These are phyloP conservation scores for Apiotrichum mycotoxinovorans DNA, from an alignment of 1,284 basidiomycete genomes.

Conservation along the genomic window DNA sequence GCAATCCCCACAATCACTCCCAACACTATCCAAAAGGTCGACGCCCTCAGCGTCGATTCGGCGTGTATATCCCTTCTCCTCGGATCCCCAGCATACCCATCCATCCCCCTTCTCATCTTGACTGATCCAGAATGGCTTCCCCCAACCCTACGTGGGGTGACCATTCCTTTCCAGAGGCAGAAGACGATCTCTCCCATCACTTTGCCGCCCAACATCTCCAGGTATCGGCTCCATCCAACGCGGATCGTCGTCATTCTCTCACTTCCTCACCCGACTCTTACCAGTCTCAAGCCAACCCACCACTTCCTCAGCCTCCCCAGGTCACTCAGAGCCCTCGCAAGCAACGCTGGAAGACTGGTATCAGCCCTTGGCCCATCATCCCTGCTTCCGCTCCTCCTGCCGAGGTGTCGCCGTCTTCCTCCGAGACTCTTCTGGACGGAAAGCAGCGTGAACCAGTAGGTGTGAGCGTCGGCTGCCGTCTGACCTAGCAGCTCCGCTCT, in stretches of 20 bases:
- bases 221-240: neutral
- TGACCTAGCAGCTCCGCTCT: conserved; percentile 1
- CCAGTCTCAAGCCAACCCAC: neutral
- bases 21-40: too few relatives aligned
- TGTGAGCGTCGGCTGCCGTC: neutral
- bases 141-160: neutral
- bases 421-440: neutral
- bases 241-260: neutral
- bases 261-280: neutral
- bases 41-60: too few relatives aligned
- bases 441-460: conserved; percentile 6
- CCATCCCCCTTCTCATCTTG: neutral
- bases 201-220: neutral
- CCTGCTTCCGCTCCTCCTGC: neutral
- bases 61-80: too few relatives aligned
- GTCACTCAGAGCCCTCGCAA: neutral
- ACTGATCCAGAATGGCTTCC: neutral
- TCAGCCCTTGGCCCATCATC: neutral
- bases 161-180: neutral
- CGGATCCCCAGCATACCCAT: neutral
- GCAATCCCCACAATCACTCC: too few relatives aligned
- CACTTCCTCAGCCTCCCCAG: neutral
- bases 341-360: conserved; percentile 6
- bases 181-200: neutral
- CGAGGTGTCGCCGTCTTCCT: neutral